Percentiles rank a stretch among this genome's conserved stretches.
These are phyloP conservation scores for Vishniacozyma victoriae DNA, from an alignment of 768 basidiomycete species.

Conservation along the genomic window DNA sequence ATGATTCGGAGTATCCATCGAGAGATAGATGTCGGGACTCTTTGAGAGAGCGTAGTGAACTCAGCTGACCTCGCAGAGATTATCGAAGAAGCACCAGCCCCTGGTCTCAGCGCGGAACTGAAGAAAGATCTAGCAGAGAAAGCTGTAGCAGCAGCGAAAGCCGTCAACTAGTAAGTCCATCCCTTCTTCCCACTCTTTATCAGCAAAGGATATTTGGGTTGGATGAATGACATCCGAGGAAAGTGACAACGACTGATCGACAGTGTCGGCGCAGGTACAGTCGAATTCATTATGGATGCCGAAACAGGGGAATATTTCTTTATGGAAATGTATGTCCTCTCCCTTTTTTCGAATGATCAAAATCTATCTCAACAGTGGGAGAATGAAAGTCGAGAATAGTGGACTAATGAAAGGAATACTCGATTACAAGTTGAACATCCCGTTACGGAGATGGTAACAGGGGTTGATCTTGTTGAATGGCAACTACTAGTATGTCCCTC, in stretches of 20 bases:
- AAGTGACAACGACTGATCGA: background rate
- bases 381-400: too few relatives aligned
- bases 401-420: constrained; percentile 27
- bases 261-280: constrained; percentile 25
- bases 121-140: constrained; percentile 75
- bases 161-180: constrained; percentile 62
- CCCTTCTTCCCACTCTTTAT: too few relatives aligned
- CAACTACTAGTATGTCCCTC: constrained; percentile 63
- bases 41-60: too few relatives aligned
- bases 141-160: constrained; percentile 85
- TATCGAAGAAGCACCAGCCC: constrained; percentile 72
- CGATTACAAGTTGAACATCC: constrained; percentile 56
- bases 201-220: background rate
- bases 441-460: constrained; percentile 91
- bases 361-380: background rate
- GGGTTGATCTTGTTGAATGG: constrained; percentile 91
- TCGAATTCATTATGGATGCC: constrained; percentile 91
- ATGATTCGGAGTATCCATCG: too few relatives aligned
- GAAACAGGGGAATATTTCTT: constrained; percentile 82
- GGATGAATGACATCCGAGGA: background rate
- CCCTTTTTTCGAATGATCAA: background rate
- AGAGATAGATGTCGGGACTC: too few relatives aligned
- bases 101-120: constrained; percentile 71
- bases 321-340: constrained; percentile 75
- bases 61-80: too few relatives aligned